Base-by-base conservation (phyloP, 1,284 basidiomycete species). In the Rhodotorula sp. region DNA sequence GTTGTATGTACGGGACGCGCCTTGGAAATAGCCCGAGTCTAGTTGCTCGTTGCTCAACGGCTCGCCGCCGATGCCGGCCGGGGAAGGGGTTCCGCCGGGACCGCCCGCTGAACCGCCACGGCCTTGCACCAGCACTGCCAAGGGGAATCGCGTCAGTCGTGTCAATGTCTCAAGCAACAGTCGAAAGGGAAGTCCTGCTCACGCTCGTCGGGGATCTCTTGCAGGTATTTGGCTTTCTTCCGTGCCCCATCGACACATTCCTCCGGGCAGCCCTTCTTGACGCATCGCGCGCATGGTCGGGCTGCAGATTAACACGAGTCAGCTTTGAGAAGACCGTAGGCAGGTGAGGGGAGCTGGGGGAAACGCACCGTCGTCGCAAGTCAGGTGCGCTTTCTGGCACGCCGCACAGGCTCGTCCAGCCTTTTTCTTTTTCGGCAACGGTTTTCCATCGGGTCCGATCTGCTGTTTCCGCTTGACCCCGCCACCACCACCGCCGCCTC, bases 181-280 rank as follows among this genome's bases (percentile, higher is more conserved):
- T 8, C 3, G 12, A 14, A n/a, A n/a, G 21, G 19, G 59, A 19
- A 18, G 26, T 26, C 3, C 18, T 7, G 83, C 88, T 77, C 79
- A 92, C 93, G 89, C 68, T 93, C 87, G 80, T 97, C 93, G 59
- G 92, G 90, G 61, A 94, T 92, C 80, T 95, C 92, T 73, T 94
- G 84, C 23, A 97, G 86, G 81, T 98, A 99, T 81, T 99, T 99
- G 34, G 95, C 95, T 83, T 97, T 97, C 84, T 99, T 99, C 76
- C 95, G 87, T 75, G 92, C 90, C 0, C 95, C 95, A 80, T 99
- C 95, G 52, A 90, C 89, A 80, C 95, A 99, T 71, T 88, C 90
- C 69, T 88, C 87, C 10, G 89, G 90, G 78, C 95, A 89, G 23
- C 93, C 93, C 75, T 95, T 94, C 83, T 95, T 97, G 65, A 93